Evolutionary conservation across 306 rosid species (phyloP).

Genomic region (Arachis hypogaea): DNA sequence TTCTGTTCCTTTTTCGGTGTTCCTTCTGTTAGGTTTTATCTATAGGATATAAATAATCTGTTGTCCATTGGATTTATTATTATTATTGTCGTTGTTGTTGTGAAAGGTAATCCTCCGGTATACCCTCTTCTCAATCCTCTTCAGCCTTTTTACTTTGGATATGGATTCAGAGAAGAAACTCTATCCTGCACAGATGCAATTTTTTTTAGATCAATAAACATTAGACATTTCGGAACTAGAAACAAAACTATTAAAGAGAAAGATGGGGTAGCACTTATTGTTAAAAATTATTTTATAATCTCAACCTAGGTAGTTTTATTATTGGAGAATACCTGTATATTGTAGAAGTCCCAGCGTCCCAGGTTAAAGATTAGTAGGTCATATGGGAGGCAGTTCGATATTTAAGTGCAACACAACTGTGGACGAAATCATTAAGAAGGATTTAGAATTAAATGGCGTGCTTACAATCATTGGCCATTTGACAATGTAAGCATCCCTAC

Average conservation of each 20-base stretch:
- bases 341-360: too few species aligned
- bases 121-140: not conserved
- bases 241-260: too few species aligned
- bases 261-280: not conserved
- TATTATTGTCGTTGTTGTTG: too few species aligned
- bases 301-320: not conserved
- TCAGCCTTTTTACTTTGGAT: not conserved
- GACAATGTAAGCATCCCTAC: not conserved
- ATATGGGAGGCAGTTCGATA: not conserved
- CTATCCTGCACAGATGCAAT: not conserved
- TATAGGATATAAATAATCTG: not conserved
- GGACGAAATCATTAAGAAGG: not conserved
- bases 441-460: not conserved
- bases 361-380: not conserved
- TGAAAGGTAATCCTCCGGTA: not conserved
- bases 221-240: not conserved
- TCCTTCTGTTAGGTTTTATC: not conserved
- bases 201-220: not conserved
- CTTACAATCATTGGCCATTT: not conserved
- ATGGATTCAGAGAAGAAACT: not conserved
- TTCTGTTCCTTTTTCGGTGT: not conserved
- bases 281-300: too few species aligned
- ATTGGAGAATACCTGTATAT: not conserved
- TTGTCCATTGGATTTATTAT: too few species aligned
- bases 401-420: not conserved